Percentiles rank a stretch among this genome's conserved stretches.
Conservation (phyloP, 2,329 filamentous ascomycete genomes). For the Colletotrichum siamense region DNA sequence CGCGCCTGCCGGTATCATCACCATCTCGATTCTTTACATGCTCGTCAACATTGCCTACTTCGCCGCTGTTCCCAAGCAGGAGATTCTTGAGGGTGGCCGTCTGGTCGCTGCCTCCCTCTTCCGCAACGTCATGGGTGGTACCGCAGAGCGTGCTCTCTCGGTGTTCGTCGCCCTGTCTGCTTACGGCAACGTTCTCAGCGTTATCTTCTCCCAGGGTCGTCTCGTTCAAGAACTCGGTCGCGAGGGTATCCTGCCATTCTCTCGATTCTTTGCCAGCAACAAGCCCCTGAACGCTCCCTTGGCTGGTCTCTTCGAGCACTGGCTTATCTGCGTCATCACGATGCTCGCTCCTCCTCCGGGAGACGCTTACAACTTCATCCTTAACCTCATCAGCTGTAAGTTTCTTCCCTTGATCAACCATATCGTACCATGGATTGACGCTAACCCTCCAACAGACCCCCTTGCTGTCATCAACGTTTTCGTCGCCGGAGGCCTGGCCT, state of each 20-base stretch:
- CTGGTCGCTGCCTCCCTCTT: slow-evolving; percentile 62
- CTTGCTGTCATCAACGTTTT: slow-evolving; percentile 63
- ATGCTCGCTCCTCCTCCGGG: slow-evolving; percentile 68
- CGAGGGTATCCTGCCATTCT: slow-evolving; percentile 70
- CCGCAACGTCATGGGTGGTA: slow-evolving; percentile 58
- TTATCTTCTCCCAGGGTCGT: slow-evolving; percentile 73
- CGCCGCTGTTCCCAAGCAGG: slow-evolving; percentile 58
- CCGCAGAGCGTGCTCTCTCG: slow-evolving; percentile 63
- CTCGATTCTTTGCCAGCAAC: slow-evolving; percentile 67
- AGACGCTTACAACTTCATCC: slow-evolving; percentile 11
- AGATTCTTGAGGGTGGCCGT: slow-evolving; percentile 56
- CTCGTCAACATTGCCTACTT: slow-evolving; percentile 73
- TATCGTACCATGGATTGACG: accelerated
- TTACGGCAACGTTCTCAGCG: slow-evolving; percentile 70
- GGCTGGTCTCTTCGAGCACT: slow-evolving; percentile 68
- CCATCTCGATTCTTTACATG: slow-evolving; percentile 68
- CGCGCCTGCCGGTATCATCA: slow-evolving; percentile 64
- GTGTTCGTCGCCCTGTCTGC: slow-evolving; percentile 73
- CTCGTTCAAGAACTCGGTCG: slow-evolving; percentile 70
- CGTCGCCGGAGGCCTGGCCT: slow-evolving; percentile 57
- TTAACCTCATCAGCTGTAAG: slow-evolving; percentile 52
- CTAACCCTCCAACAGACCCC: slow-evolving; percentile 55
- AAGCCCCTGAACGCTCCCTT: slow-evolving; percentile 68
- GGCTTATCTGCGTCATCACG: slow-evolving; percentile 67
- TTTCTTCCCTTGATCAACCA: neutral